Evolutionary conservation across 1,284 basidiomycete species (phyloP), one percentile per base, ranked within the genome.

Genomic region (Cutaneotrichosporon mucoides): DNA sequence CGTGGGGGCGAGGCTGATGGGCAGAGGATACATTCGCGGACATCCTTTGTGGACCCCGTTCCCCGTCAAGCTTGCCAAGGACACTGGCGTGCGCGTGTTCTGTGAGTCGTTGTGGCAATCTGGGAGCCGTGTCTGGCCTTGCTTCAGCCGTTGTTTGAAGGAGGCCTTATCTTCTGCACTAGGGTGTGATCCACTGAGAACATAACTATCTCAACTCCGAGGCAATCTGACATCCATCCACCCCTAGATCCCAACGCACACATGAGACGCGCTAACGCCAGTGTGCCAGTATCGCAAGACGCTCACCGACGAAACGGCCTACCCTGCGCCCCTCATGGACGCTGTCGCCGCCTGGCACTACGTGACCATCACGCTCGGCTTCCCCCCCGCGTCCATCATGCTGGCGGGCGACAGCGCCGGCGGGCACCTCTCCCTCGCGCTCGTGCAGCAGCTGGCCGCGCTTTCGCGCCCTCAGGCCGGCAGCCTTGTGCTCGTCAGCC

Each of bases 401-500:
- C 41, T 65, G 3, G 33, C 40, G 9, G 64, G 64, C 48, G 60
- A 65, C 54, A 62, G 60, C n/a, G 64, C 64, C 0, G 64, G 64
- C 24, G 64, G 42, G 3, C 57, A 65, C 52, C 51, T 62, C 10
- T 47, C 41, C 6, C 64, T 65, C 38, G 36, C 55, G 3, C 47
- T 65, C 33, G 50, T 56, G 34, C 57, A 61, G 36, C 55, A 62
- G 55, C 55, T 64, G 2, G 43, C 53, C 5, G 55, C 53, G 37
- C 51, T 61, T 5, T 51, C 47, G 44, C 8, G 24, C 35, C 41
- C 55, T 0, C 76, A 80, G 38, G 84, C 85, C 5, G 80, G 81
- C 15, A 79, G 75, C 4, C 74, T 86, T 9, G 70, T 86, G 15
- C 79, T 84, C 6, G 73, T 81, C 41, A 85, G 84, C 0, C 84